Evolutionary conservation across 257 asterid genomes (phyloP), one percentile per base, ranked within the genome.

Genomic region (Linderniella brevidens): DNA sequence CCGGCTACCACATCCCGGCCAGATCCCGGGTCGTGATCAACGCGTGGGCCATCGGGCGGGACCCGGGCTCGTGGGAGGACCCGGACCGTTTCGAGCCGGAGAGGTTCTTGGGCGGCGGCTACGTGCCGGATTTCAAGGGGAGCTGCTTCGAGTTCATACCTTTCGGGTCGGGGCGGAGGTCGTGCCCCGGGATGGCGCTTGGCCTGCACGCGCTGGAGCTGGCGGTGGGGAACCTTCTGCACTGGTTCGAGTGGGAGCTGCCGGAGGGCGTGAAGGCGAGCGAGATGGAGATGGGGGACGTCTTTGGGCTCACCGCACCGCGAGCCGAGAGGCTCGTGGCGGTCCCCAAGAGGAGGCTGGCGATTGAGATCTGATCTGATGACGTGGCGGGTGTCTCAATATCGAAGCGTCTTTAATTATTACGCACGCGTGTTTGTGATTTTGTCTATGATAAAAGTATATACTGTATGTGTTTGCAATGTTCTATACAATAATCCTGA

Each of bases 111-210:
- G 35, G 50, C 4, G 75, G 63, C 0, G 79, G 77, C 32, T 25
- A 25, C 0, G 78, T 56, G 0, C 70, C 95, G 0, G 95, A 84
- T 35, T 84, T 68, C 57, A 73, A 69, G 47, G 95, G 95, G 29
- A 59, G 70, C 0, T 60, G 74, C 47, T 86, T 86, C 25, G 96
- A 86, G 65, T 86, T 73, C 65, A 60, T 86, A 4, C 96, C 96
- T 6, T 86, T 86, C 42, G 96, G 96, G 50, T 78, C 96, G 52
- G 96, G 96, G 8, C 76, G 96, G 19, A 59, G 96, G 56, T 85
- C 96, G 1, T 85, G 96, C 70, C 96, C 96, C 10, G 96, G 96
- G 4, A 85, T 85, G 96, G 92, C 81, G 62, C 72, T 86, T 14
- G 96, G 96, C 29, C 66, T 81, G 1, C 79, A 81, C 64, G 86